phyloP scores from a whole-genome alignment of 306 rosid genomes.

The Cicer bijugum region DNA sequence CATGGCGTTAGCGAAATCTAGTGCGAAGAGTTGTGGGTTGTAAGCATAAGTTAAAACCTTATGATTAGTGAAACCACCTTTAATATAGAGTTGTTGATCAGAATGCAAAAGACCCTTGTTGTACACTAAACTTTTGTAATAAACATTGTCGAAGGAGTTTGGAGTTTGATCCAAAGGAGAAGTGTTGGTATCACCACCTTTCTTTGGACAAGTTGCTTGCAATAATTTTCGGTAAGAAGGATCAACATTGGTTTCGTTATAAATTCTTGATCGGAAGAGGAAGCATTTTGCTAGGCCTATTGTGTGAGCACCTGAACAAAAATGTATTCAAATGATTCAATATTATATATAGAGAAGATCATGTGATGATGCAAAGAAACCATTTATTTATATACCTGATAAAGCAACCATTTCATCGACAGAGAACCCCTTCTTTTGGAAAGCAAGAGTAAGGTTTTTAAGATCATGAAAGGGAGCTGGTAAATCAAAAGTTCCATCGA shows the following conservation, averaged over 20 bases:
- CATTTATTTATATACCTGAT: slow-evolving; percentile 15
- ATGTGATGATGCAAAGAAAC: no score
- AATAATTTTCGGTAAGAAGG: slow-evolving; percentile 39
- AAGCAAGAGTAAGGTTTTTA: slow-evolving; percentile 44
- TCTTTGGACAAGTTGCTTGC: slow-evolving; percentile 47
- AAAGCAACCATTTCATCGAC: slow-evolving; percentile 51
- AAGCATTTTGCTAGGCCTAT: slow-evolving; percentile 52
- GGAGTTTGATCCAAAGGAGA: slow-evolving; percentile 52
- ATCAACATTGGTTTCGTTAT: slow-evolving; percentile 59
- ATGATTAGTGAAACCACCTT: slow-evolving; percentile 47
- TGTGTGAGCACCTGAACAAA: slow-evolving; percentile 59
- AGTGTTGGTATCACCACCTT: slow-evolving; percentile 50
- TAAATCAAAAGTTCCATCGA: slow-evolving; percentile 44
- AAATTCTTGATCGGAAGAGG: slow-evolving; percentile 46
- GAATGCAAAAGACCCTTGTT: slow-evolving; percentile 60
- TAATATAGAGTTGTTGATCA: slow-evolving; percentile 55
- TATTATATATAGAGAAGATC: background rate
- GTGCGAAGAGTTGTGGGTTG: slow-evolving; percentile 8
- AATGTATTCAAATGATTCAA: background rate
- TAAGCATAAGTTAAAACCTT: slow-evolving; percentile 43
- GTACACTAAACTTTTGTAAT: slow-evolving; percentile 47
- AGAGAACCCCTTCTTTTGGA: slow-evolving; percentile 55
- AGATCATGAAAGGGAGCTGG: slow-evolving; percentile 52
- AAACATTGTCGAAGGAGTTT: slow-evolving; percentile 48
- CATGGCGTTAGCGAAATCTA: slow-evolving; percentile 57